Evolutionary conservation across 768 basidiomycete species (phyloP), one percentile per base, ranked within the genome.

Genomic region (Termitomyces sp.): DNA sequence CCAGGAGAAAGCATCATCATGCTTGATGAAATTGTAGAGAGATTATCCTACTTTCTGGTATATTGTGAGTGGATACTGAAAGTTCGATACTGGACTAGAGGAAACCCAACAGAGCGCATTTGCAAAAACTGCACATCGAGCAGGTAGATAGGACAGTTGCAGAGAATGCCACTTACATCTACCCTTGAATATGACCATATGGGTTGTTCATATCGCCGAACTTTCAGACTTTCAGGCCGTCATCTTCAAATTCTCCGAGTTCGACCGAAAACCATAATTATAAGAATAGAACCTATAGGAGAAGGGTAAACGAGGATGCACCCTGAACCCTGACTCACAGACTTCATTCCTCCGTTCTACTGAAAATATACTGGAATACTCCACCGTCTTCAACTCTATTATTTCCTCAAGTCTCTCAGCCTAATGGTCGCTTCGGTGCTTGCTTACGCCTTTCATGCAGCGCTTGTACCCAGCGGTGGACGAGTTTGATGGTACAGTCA

Each of bases 321-420:
- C 6, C 47, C 30, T 5, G n/a, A 49, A 14, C 30, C 13, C 22
- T 5, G 1, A 51, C 20, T 22, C 32, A 9, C 11, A 13, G 7
- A 2, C 6, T 33, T 14, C 32, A 5, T 36, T 56, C 64, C 35
- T 73, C 71, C 35, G 68, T 68, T 36, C 68, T 73, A 62, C 76
- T 78, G 40, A 87, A 76, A 41, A 77, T 66, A 67, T 88, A 87
- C 58, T 82, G 73, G 67, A 85, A 66, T 81, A 84, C 18, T 74
- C 61, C 35, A 80, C 74, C 57, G 79, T 77, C 68, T 79, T 82
- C 18, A 72, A 71, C 66, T 70, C 68, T 64, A 75, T 69, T 24
- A 66, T 69, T 52, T 71, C 70, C 53, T 66, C 58, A 63, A 54
- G 59, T 64, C 61, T 49, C 55, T 69, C 38, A 64, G 9, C 32